Base-by-base conservation (phyloP, 31 red algal species). In the Asparagopsis taxiformis region DNA sequence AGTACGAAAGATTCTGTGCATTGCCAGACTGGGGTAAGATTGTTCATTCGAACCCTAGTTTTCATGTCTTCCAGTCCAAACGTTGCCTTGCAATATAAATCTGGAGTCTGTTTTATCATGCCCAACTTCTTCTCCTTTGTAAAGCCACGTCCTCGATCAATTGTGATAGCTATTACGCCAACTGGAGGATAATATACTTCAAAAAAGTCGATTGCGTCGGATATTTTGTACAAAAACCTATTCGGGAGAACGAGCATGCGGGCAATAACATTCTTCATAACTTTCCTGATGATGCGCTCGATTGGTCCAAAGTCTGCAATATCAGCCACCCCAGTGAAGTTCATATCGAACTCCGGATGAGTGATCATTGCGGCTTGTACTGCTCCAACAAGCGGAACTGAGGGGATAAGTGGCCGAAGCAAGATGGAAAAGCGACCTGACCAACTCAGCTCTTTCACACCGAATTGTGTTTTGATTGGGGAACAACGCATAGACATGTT, bases 31-130 rank as follows among this genome's bases (percentile, higher is more conserved):
- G 85, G 85, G 22, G 49, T 39, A 16, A 80, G 44, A 51, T 72
- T 75, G 31, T 80, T 72, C 83, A 74, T 77, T 52, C 29, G 20
- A 17, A 89, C 85, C 1, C 73, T 51, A 17, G 85, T 89, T 58
- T 80, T 68, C 85, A 80, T 80, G 9, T 80, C 61, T 72, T 89
- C 75, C 22, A 89, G 51, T n/a, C 74, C 85, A 75, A 89, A 89
- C 8, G 66, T 80, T 68, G 60, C 75, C 62, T 70, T 55, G 50
- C 85, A 89, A 59, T 80, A 89, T 37, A 89, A 44, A 70, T 89
- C 85, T 28, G 85, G 85, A n/a, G 68, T 80, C 5, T 67, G 66
- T 51, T 89, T 89, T 6, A 89, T 64, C 60, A 80, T 19, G 15
- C 75, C 68, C 20, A 87, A 61, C 59, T 71, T 72, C 51, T 79